Evolutionary conservation across 2,329 filamentous ascomycete species (phyloP).

Genomic region (Colletotrichum shisoi): DNA sequence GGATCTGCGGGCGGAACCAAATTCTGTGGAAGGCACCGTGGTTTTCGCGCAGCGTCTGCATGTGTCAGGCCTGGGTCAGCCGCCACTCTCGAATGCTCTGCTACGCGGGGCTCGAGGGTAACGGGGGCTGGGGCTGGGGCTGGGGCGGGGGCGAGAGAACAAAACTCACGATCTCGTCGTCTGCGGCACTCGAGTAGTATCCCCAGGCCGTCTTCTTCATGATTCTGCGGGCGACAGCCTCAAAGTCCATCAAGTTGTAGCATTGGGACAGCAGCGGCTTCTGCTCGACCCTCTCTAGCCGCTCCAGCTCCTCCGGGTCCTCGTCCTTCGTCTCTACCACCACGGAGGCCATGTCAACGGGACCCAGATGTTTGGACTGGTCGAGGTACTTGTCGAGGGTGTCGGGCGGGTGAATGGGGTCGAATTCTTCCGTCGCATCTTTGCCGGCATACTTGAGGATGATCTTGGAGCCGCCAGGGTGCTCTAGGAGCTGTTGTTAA

Average conservation of each 20-base stretch:
- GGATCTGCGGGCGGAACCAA: slow-evolving; percentile 89
- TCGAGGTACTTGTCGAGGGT: slow-evolving; percentile 87
- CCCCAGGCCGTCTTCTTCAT: slow-evolving; percentile 99
- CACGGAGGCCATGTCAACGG: slow-evolving; percentile 86
- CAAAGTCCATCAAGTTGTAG: slow-evolving; percentile 95
- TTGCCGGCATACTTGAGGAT: slow-evolving; percentile 96
- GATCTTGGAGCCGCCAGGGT: slow-evolving; percentile 88
- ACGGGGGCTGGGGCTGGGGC: too few relatives aligned
- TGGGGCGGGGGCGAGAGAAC: neutral
- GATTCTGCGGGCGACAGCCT: slow-evolving; percentile 84
- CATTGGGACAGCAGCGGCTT: slow-evolving; percentile 87
- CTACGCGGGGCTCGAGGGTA: neutral
- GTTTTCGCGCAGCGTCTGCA: slow-evolving; percentile 90
- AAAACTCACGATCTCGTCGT: slow-evolving; percentile 80
- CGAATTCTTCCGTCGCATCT: slow-evolving; percentile 91
- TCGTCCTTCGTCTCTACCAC: slow-evolving; percentile 74
- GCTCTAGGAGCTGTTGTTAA: slow-evolving; percentile 61
- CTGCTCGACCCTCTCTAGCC: slow-evolving; percentile 74
- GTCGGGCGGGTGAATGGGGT: slow-evolving; percentile 87
- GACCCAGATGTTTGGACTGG: slow-evolving; percentile 84
- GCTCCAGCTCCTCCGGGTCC: slow-evolving; percentile 63
- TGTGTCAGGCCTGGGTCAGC: slow-evolving; percentile 40
- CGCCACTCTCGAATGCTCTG: neutral
- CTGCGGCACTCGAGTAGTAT: slow-evolving; percentile 94
- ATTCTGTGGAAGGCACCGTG: slow-evolving; percentile 96